phyloP scores from a whole-genome alignment of 345 rosid genomes.

The Arabis alpina region DNA sequence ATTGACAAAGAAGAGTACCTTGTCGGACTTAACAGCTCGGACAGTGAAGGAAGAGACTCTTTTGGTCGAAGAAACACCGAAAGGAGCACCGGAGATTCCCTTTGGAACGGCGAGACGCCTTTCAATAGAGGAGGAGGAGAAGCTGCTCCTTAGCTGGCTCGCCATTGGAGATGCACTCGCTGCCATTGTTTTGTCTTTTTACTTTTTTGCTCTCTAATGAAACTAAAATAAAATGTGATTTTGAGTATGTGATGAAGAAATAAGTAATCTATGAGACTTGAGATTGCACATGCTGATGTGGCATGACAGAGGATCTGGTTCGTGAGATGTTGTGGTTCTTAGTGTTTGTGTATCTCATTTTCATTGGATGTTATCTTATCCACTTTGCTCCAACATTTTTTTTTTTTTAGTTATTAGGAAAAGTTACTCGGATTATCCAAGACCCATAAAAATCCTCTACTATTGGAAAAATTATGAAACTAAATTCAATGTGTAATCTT shows the following conservation, averaged over 20 bases:
- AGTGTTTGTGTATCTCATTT: conserved; percentile 23
- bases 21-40: conserved; percentile 74
- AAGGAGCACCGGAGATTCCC: conserved; percentile 72
- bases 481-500: not conserved
- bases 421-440: conserved; percentile 65
- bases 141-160: conserved; percentile 78
- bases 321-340: conserved; percentile 32
- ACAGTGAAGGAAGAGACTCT: conserved; percentile 65
- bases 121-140: conserved; percentile 40
- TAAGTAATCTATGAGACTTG: conserved; percentile 29
- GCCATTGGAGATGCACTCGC: conserved; percentile 86
- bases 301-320: conserved; percentile 35
- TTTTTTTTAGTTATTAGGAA: not conserved
- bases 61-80: conserved; percentile 57
- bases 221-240: not conserved
- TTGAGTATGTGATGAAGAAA: conserved; percentile 32
- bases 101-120: conserved; percentile 54
- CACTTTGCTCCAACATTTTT: conserved; percentile 3
- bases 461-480: conserved; percentile 1
- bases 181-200: conserved; percentile 46
- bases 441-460: conserved; percentile 25
- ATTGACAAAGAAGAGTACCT: conserved; percentile 42
- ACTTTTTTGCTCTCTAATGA: conserved; percentile 5
- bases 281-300: conserved; percentile 43
- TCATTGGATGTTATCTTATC: conserved; percentile 48